Conservation (phyloP, 2,329 filamentous ascomycete species). For the Rhynchosporium graminicola region DNA sequence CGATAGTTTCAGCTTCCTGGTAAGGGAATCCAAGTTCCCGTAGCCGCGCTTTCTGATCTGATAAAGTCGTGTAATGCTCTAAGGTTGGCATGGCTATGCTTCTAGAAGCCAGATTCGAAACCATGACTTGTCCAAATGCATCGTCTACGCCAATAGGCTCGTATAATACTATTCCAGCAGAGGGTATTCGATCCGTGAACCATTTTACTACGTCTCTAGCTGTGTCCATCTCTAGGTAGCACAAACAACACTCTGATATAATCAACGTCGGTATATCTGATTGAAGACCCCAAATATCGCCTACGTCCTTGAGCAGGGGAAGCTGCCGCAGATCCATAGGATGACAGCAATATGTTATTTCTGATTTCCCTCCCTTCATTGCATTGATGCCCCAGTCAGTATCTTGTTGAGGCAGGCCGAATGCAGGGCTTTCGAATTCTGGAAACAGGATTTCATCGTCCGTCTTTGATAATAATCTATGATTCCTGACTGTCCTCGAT, state of each 20-base stretch:
- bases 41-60: constrained; percentile 69
- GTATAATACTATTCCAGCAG: constrained; percentile 71
- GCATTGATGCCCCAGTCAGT: constrained; percentile 35
- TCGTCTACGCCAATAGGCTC: constrained; percentile 85
- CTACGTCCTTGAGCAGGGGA: constrained; percentile 21
- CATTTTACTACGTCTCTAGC: constrained; percentile 65
- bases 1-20: constrained; percentile 59
- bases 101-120: constrained; percentile 79
- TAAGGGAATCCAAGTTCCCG: constrained; percentile 64
- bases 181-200: constrained; percentile 56
- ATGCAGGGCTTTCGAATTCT: constrained; percentile 28
- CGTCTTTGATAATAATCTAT: constrained; percentile 19
- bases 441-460: constrained; percentile 42
- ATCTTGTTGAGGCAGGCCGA: constrained; percentile 22
- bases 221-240: constrained; percentile 72
- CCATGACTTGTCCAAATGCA: constrained; percentile 89
- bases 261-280: constrained; percentile 73
- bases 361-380: constrained; percentile 20
- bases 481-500: constrained; percentile 25
- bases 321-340: constrained; percentile 42
- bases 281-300: constrained; percentile 49
- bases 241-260: constrained; percentile 92
- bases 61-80: constrained; percentile 66
- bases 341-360: constrained; percentile 50
- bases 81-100: constrained; percentile 85